Percentiles rank a stretch among this genome's conserved stretches.
phyloP scores from a whole-genome alignment of 805 yeast genomes.

The Ogataea ramenticola region DNA sequence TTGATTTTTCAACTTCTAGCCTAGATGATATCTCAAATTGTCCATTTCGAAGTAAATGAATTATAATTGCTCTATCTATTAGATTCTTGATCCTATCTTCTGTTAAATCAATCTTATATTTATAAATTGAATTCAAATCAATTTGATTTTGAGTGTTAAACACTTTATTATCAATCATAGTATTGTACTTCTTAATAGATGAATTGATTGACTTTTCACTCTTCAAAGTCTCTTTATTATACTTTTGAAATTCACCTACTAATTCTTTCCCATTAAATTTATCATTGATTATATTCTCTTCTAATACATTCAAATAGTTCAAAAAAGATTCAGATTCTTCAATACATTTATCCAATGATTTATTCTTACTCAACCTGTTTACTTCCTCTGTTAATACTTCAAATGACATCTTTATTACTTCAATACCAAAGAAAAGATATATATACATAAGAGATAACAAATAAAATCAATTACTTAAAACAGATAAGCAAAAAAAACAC shows the following conservation, averaged over 20 bases:
- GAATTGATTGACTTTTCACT: conserved; percentile 20
- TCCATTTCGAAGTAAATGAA: conserved; percentile 26
- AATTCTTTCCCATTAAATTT: conserved; percentile 3
- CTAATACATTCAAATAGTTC: conserved; percentile 15
- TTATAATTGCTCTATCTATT: conserved; percentile 21
- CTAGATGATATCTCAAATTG: conserved; percentile 15
- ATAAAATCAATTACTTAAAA: too few relatives aligned
- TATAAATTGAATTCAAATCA: conserved; percentile 18
- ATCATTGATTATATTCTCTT: conserved; percentile 10
- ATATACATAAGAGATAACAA: too few relatives aligned
- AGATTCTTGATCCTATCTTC: conserved; percentile 6
- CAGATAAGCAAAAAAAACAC: too few relatives aligned
- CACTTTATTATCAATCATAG: conserved; percentile 18
- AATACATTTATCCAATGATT: conserved; percentile 23
- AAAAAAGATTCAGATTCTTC: conserved; percentile 22
- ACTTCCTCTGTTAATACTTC: conserved; percentile 25
- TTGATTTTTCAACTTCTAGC: conserved; percentile 23
- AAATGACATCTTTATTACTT: background rate
- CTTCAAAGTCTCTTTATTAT: conserved; percentile 24
- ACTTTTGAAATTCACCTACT: conserved; percentile 4
- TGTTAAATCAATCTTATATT: conserved; percentile 14
- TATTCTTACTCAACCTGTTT: conserved; percentile 17
- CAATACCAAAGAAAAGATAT: too few relatives aligned
- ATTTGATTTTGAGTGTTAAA: conserved; percentile 5
- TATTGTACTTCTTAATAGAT: conserved; percentile 18